Evolutionary conservation across 257 asterid species (phyloP).

Genomic region (Penstemon eatonii): DNA sequence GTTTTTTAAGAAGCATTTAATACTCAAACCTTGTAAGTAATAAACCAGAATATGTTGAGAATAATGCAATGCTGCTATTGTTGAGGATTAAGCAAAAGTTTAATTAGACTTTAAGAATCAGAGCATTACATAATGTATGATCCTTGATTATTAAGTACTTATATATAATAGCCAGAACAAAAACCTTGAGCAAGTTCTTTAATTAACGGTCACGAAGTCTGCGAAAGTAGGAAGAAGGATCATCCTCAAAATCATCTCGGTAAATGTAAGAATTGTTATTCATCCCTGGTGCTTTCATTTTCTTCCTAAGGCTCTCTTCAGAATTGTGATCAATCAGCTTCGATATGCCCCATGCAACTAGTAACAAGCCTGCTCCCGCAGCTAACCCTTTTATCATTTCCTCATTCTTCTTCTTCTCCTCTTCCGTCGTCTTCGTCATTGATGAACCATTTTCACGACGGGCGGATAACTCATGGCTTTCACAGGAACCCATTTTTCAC

Average conservation of each 20-base stretch:
- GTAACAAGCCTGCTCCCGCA: constrained; percentile 18
- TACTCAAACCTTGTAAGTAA: too few species aligned
- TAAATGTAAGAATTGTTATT: constrained; percentile 10
- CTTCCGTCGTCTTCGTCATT: background rate
- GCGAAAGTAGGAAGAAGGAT: constrained; percentile 24
- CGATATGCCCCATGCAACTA: constrained; percentile 27
- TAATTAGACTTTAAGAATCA: background rate
- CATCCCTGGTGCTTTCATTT: constrained; percentile 29
- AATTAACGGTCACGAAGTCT: background rate
- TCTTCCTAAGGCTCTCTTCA: background rate
- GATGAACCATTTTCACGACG: constrained; percentile 9
- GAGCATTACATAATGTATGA: background rate
- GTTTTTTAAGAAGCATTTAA: too few species aligned
- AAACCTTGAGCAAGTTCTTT: background rate
- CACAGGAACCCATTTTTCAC: background rate
- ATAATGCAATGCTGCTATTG: too few species aligned
- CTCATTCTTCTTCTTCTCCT: constrained; percentile 1
- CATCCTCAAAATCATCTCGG: constrained; percentile 21
- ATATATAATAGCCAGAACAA: background rate
- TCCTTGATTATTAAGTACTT: too few species aligned
- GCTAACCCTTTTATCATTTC: background rate
- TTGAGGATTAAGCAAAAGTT: too few species aligned
- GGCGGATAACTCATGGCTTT: too few species aligned
- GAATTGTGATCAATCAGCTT: constrained; percentile 14
- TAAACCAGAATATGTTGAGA: too few species aligned